Evolutionary conservation across 352 stramenopile genomes (phyloP), one percentile per base, ranked within the genome.

Genomic region (Globisporangium camurandrum): DNA sequence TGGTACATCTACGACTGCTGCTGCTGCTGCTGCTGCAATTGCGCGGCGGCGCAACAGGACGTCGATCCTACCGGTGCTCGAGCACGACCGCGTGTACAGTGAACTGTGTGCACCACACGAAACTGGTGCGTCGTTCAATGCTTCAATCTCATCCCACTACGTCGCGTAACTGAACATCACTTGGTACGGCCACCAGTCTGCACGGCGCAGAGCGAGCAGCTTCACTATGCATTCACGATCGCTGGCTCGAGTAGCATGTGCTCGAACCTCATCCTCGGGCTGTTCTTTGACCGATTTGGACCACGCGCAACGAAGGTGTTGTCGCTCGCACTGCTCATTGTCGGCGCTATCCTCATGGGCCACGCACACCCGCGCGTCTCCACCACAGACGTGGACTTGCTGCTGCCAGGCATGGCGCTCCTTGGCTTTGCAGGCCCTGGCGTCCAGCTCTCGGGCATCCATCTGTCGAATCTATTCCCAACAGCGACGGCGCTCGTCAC

Each of bases 391-490:
- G 58, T 64, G 8, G 67, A 84, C 36, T 26, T 75, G n/a, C 49
- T 88, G 40, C 62, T 89, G 9, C 71, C 66, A 4, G 77, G 69
- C 39, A 84, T 89, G 68, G 50, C 71, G 26, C 59, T 89, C 36
- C 60, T 86, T 6, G 77, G 72, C 1, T 84, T 89, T 47, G 69
- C 70, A 0, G 77, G 77, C 3, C 76, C 77, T 0, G 77, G 77
- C 14, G 65, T 86, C 38, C 77, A 89, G 60, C 69, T 81, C 24
- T 67, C 71, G 45, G 74, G 67, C 20, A 86, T 89, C 55, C 77
- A 89, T 46, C 63, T 89, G 38, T 86, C 77, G 23, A 89, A 87
- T 46, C 46, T 89, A 12, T 89, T 87, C 52, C 77, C 77, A 2
- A 68, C 82, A 39, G 65, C 70, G 12, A 84, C 75, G 28, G 74